These are phyloP conservation scores for Fusarium lateritium DNA, from an alignment of 2,329 filamentous ascomycete species.

Conservation along the genomic window DNA sequence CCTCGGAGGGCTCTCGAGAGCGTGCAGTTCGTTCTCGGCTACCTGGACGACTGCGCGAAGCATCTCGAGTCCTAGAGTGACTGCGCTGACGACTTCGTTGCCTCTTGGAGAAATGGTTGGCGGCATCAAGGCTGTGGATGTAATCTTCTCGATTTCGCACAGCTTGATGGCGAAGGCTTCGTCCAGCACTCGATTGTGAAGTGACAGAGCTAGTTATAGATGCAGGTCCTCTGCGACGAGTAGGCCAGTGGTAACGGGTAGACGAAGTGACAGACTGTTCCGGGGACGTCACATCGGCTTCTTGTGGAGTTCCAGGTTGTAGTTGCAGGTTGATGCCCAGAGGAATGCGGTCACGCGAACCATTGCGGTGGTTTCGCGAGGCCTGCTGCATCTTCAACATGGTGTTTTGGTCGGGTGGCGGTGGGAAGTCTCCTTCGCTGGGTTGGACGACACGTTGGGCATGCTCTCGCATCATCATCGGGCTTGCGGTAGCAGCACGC, in stretches of 20 bases:
- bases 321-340: constrained; percentile 77
- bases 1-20: constrained; percentile 75
- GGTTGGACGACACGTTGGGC: constrained; percentile 55
- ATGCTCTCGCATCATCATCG: constrained; percentile 72
- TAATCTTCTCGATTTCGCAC: constrained; percentile 83
- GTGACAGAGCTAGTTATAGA: constrained; percentile 72
- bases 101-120: constrained; percentile 73
- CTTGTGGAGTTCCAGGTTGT: constrained; percentile 67
- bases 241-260: constrained; percentile 69
- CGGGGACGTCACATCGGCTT: constrained; percentile 69
- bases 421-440: constrained; percentile 64
- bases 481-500: constrained; percentile 77
- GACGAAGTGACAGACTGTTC: constrained; percentile 70
- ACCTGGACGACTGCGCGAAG: constrained; percentile 61
- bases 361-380: constrained; percentile 72
- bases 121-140: constrained; percentile 87
- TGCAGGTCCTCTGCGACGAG: constrained; percentile 66
- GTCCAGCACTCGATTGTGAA: constrained; percentile 67
- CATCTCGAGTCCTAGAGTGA: constrained; percentile 61
- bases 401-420: constrained; percentile 73
- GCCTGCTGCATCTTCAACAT: constrained; percentile 73
- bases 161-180: constrained; percentile 64
- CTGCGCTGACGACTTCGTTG: constrained; percentile 70
- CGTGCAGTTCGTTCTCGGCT: constrained; percentile 67
- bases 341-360: constrained; percentile 84